phyloP scores from a whole-genome alignment of 345 rosid species.

The Microthlaspi erraticum region DNA sequence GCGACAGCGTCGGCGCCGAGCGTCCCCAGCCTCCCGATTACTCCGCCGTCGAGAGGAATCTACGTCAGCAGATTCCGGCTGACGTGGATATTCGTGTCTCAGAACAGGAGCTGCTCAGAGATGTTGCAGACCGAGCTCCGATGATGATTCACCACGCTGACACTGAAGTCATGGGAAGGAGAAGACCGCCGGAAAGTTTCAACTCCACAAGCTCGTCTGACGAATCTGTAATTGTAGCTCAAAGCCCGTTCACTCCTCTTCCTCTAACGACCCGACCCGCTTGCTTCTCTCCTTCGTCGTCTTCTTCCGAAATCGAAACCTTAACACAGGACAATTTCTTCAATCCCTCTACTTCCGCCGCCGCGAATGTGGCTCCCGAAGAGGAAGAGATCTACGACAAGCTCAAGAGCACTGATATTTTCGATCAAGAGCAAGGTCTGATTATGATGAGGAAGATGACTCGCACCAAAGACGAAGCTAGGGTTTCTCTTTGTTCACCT shows the following conservation, averaged over 20 bases:
- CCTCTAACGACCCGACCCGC: conserved; percentile 79
- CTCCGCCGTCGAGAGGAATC: conserved; percentile 51
- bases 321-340: conserved; percentile 25
- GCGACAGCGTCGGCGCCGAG: conserved; percentile 42
- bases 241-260: conserved; percentile 67
- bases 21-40: conserved; percentile 59
- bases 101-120: conserved; percentile 67
- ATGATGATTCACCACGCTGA: conserved; percentile 54
- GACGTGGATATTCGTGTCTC: conserved; percentile 57
- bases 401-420: conserved; percentile 26
- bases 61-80: conserved; percentile 50
- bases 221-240: conserved; percentile 58
- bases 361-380: conserved; percentile 1
- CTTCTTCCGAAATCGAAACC: conserved; percentile 49
- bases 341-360: conserved; percentile 11
- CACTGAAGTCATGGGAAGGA: conserved; percentile 51
- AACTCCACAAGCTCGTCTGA: conserved; percentile 59
- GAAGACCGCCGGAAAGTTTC: conserved; percentile 34
- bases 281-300: conserved; percentile 70
- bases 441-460: conserved; percentile 45
- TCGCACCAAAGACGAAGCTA: conserved; percentile 37
- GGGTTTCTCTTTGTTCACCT: conserved; percentile 33
- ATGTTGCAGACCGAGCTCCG: conserved; percentile 58
- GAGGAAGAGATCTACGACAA: conserved; percentile 43
- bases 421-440: conserved; percentile 45